phyloP scores from a whole-genome alignment of 2,329 filamentous ascomycete genomes.

The Fusarium verticillioides region DNA sequence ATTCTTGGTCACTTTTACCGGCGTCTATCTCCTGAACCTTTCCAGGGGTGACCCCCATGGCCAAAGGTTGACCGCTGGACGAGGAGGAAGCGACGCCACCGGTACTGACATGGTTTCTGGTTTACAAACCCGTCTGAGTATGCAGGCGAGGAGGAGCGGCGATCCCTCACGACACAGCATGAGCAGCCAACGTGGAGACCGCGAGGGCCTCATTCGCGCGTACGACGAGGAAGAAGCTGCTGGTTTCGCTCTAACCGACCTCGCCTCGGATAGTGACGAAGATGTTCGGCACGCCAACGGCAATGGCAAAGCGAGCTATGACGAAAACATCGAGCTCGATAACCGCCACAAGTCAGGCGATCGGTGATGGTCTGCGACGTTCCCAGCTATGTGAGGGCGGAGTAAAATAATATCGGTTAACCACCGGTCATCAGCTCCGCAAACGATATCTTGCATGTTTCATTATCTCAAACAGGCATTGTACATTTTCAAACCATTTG shows the following conservation, averaged over 20 bases:
- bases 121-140: slow-evolving; percentile 89
- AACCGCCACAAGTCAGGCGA: slow-evolving; percentile 59
- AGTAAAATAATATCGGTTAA: slow-evolving; percentile 9
- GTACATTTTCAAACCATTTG: slow-evolving; percentile 45
- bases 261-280: slow-evolving; percentile 81
- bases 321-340: slow-evolving; percentile 62
- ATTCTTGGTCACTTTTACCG: slow-evolving; percentile 94
- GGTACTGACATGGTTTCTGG: slow-evolving; percentile 93
- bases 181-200: slow-evolving; percentile 73
- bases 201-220: slow-evolving; percentile 84
- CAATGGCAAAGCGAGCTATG: slow-evolving; percentile 55
- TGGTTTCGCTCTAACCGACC: slow-evolving; percentile 80
- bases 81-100: slow-evolving; percentile 76
- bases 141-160: slow-evolving; percentile 86
- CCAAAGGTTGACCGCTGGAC: slow-evolving; percentile 70
- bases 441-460: slow-evolving; percentile 33
- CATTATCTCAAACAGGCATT: slow-evolving; percentile 39
- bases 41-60: slow-evolving; percentile 91
- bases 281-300: slow-evolving; percentile 58
- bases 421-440: slow-evolving; percentile 1
- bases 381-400: slow-evolving; percentile 35
- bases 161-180: slow-evolving; percentile 72
- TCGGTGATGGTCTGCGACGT: slow-evolving; percentile 37
- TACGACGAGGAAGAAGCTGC: slow-evolving; percentile 86
- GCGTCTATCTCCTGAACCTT: slow-evolving; percentile 96